Evolutionary conservation across 2,329 filamentous ascomycete genomes (phyloP), one percentile per base, ranked within the genome.

Genomic region (Bimuria novae-zelandiae): DNA sequence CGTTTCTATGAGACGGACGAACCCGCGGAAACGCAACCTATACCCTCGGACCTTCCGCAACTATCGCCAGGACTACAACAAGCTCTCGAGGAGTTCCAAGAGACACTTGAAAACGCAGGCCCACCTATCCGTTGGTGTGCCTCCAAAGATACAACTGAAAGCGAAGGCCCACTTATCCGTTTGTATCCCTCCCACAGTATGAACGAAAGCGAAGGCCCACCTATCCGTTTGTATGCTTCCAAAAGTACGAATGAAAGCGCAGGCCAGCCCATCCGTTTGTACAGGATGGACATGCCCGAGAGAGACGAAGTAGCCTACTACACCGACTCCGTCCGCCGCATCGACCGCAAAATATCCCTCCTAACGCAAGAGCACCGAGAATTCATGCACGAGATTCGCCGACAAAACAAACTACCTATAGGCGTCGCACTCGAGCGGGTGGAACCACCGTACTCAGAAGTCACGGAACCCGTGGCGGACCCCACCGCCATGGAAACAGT

Each of bases 361-460:
- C 29, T 52, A 3, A 47, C 30, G 5, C 3, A 33, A 12, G 42
- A 51, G 19, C 42, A 45, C 12, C 50, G 50, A 8, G 17, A 12
- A 4, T 40, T 47, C 30, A 43, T 53, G 36, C n/a, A 40, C 25
- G 17, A 11, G 8, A 44, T 52, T 16, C 40, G 46, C 17, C 40
- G 11, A 22, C 42, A 37, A 21, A 32, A 29, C 22, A 19, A 25
- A 10, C 11, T 41, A 23, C 35, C 23, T n/a, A 43, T 23, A 30
- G 39, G 37, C 22, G n/a, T 21, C 45, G 30, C 23, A 19, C n/a
- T 27, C n/a, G 33, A 25, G 21, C 22, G n/a, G 11, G 17, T 14
- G 25, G 17, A 29, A 41, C 33, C 32, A 6, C 21, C n/a, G 11
- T n/a, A n/a, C 22, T 11, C 17, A 37, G n/a, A n/a, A n/a, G n/a